Percentiles rank a stretch among this genome's conserved stretches.
These are phyloP conservation scores for Stemphylium beticola DNA, from an alignment of 2,329 filamentous ascomycete genomes.

Conservation along the genomic window DNA sequence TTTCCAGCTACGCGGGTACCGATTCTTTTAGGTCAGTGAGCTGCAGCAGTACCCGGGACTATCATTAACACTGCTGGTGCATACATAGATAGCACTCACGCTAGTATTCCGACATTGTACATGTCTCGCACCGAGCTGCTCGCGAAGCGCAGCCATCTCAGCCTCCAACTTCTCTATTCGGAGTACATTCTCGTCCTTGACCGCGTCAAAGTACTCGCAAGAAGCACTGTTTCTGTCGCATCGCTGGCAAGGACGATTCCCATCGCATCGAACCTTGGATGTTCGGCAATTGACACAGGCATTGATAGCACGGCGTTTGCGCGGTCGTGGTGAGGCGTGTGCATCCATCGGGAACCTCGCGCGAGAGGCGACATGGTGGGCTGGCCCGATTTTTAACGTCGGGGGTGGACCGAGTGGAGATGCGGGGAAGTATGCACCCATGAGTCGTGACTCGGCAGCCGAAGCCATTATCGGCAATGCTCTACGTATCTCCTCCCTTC, in stretches of 20 bases:
- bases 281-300: conserved; percentile 39
- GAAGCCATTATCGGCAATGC: neutral
- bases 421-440: conserved; percentile 7
- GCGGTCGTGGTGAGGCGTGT: conserved; percentile 21
- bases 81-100: conserved; percentile 1
- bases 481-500: neutral
- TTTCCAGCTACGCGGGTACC: neutral
- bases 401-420: conserved; percentile 7
- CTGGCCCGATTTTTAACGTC: conserved; percentile 12
- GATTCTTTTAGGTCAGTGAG: neutral
- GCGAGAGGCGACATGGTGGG: conserved; percentile 6
- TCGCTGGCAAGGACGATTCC: conserved; percentile 38
- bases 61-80: neutral
- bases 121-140: conserved; percentile 6
- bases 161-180: conserved; percentile 38
- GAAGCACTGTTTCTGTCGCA: conserved; percentile 31
- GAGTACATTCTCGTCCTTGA: conserved; percentile 30
- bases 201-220: conserved; percentile 36
- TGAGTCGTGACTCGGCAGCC: conserved; percentile 8
- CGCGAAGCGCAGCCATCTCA: conserved; percentile 26
- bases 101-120: neutral
- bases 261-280: conserved; percentile 44
- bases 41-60: too few species aligned
- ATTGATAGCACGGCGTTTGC: conserved; percentile 44
- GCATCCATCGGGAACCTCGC: conserved; percentile 26